Base-by-base conservation (phyloP, 495 filamentous ascomycete genomes). In the Peziza echinospora region DNA sequence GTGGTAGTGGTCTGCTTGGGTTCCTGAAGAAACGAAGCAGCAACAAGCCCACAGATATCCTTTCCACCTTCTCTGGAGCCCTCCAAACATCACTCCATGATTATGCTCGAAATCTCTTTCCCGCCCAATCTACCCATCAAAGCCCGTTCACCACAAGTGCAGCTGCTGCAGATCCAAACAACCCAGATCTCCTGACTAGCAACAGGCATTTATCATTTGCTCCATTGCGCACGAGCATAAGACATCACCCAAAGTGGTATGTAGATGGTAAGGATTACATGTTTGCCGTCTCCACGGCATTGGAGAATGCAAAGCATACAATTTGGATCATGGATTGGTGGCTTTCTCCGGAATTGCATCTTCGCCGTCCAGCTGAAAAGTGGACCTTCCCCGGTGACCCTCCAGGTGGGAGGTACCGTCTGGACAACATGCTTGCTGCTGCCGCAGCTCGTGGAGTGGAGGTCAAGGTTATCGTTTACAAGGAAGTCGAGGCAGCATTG, bases 321-420 rank as follows among this genome's bases (percentile, higher is more conserved):
- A 84, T 96, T 50, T 93, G 82, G 76, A 93, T 96, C 50, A 64
- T 93, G 43, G 87, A 96, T 60, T 93, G 84, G 84, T 93, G 84
- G 84, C 63, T 93, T 46, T 84, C 76, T 22, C 82, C 82, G 3
- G 87, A 96, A 63, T 67, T 93, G 2, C 93, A 93, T 57, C 70
- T 96, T 44, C 76, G 87, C 50, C 71, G 87, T 21, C 87, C 87
- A 7, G 85, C 87, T 5, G 72, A 78, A 9, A 43, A 22, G 41
- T 21, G 30, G 30, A 37, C 6, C 13, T 37, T 37, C 30, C 30
- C 30, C 13, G 30, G 30, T 7, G 30, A 37, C 19, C 30, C 30
- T 17, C 70, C 73, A 53, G 80, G 89, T 63, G 75, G 87, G 56
- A 67, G 78, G 47, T 96, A 93, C 58, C 81, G 87, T 1, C 64